phyloP scores from a whole-genome alignment of 106 monocot species.

The Alisma plantagoaquatica region DNA sequence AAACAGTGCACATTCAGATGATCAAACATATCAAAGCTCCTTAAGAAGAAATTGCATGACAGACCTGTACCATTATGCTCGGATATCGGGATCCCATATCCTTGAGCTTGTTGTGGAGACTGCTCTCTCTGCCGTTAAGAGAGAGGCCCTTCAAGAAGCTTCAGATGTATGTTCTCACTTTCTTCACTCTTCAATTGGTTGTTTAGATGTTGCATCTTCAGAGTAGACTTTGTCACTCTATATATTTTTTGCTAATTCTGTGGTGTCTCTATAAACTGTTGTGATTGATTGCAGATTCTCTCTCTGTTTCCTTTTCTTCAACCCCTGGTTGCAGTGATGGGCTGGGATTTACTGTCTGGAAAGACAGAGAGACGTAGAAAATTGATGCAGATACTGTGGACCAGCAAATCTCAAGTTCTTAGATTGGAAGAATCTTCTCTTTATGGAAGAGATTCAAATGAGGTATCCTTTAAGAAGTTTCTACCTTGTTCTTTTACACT shows the following conservation, averaged over 20 bases:
- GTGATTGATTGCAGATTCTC: conserved; percentile 56
- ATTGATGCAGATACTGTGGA: conserved; percentile 74
- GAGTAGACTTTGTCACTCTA: no score
- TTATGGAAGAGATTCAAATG: conserved; percentile 50
- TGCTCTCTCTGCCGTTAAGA: conserved; percentile 52
- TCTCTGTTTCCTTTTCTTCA: conserved; percentile 91
- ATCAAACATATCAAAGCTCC: conserved; percentile 11
- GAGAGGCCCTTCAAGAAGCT: conserved; percentile 77
- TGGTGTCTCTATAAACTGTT: neutral
- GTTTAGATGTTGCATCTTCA: no score
- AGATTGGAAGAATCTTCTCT: conserved; percentile 64
- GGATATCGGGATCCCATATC: conserved; percentile 62
- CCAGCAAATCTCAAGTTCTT: conserved; percentile 69
- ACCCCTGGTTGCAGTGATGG: conserved; percentile 84
- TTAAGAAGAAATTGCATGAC: conserved; percentile 43
- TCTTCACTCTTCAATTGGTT: no score
- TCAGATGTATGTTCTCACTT: conserved; percentile 58
- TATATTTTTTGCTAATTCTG: neutral
- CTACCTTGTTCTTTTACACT: no score
- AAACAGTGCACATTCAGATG: conserved; percentile 16
- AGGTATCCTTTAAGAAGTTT: conserved; percentile 31
- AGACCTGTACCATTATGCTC: conserved; percentile 82
- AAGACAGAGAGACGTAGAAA: conserved; percentile 63
- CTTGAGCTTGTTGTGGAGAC: conserved; percentile 71
- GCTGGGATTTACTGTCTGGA: conserved; percentile 84